These are phyloP conservation scores for Sugiyamaella novakii DNA, from an alignment of 1,139 yeast genomes.

Conservation along the genomic window DNA sequence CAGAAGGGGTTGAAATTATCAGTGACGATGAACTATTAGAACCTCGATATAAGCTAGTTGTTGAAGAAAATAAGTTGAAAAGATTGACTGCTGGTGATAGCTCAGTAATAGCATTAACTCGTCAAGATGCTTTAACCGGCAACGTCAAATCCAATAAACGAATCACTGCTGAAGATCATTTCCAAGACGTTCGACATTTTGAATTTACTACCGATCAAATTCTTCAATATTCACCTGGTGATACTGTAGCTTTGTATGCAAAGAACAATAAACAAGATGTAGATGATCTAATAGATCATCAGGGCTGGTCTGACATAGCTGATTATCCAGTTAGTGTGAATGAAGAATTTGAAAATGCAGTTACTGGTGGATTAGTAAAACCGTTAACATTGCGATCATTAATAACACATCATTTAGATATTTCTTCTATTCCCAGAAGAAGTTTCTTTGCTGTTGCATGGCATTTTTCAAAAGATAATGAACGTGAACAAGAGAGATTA, in stretches of 20 bases:
- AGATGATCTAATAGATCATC: constrained; percentile 62
- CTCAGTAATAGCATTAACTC: constrained; percentile 37
- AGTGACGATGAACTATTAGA: constrained; percentile 43
- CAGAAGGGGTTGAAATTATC: constrained; percentile 1
- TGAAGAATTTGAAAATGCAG: constrained; percentile 37
- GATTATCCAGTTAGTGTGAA: constrained; percentile 50
- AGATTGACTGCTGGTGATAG: constrained; percentile 34
- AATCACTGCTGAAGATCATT: constrained; percentile 70
- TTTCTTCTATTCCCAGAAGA: constrained; percentile 79
- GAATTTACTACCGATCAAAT: constrained; percentile 42
- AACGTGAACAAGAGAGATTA: constrained; percentile 72
- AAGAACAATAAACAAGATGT: constrained; percentile 67
- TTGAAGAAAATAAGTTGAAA: constrained; percentile 33
- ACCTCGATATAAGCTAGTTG: constrained; percentile 45
- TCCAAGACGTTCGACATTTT: constrained; percentile 84
- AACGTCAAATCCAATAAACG: constrained; percentile 54
- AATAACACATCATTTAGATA: constrained; percentile 78
- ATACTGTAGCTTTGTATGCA: constrained; percentile 76
- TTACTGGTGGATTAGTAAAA: constrained; percentile 60
- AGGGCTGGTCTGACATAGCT: constrained; percentile 72
- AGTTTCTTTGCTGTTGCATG: constrained; percentile 67
- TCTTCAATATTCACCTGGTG: constrained; percentile 68
- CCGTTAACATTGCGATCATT: constrained; percentile 68
- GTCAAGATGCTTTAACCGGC: constrained; percentile 45
- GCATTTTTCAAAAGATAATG: constrained; percentile 68